Evolutionary conservation across 1,284 basidiomycete genomes (phyloP), one percentile per base, ranked within the genome.

Genomic region (Irpex sp.): DNA sequence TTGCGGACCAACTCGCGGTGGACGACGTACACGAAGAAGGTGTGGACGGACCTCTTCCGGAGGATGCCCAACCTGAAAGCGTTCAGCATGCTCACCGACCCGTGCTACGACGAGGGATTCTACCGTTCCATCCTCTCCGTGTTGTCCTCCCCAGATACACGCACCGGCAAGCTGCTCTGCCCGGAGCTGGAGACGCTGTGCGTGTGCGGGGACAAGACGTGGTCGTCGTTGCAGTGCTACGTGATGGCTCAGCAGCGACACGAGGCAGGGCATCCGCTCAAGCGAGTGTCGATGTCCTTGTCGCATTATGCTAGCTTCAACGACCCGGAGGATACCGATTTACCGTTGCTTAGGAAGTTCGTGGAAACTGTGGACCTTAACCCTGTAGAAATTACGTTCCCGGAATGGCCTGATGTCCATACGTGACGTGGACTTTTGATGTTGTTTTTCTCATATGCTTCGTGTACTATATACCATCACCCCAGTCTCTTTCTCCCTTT

Each of bases 201-300:
- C 39, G 66, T 73, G 49, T 55, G 61, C 18, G 67, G 71, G 42
- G 72, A 73, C 66, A 68, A 67, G 66, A 71, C 71, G 56, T 73
- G 72, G 72, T 73, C 72, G 21, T 67, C 67, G 33, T 65, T 73
- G 49, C 71, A 71, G 60, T 71, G 67, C 61, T 73, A 67, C 63
- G 64, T 62, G 23, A 64, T 73, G 56, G 71, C 71, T 23, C 52
- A 68, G 62, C 59, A 62, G 60, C 69, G 71, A 23, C 56, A 61
- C 52, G 54, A 65, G 23, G 64, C 59, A 2, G 72, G 72, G 10
- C 64, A 67, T 42, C 66, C 67, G 6, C 62, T 73, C 45, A 69
- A 68, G 54, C 64, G 64, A 8, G 65, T 73, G 23, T 73, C 72
- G 55, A 66, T 73, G 63, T 64, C 63, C 48, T 60, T 71, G 35